Base-by-base conservation (phyloP, 176 grass and related monocot genomes). In the Musa beccarii region DNA sequence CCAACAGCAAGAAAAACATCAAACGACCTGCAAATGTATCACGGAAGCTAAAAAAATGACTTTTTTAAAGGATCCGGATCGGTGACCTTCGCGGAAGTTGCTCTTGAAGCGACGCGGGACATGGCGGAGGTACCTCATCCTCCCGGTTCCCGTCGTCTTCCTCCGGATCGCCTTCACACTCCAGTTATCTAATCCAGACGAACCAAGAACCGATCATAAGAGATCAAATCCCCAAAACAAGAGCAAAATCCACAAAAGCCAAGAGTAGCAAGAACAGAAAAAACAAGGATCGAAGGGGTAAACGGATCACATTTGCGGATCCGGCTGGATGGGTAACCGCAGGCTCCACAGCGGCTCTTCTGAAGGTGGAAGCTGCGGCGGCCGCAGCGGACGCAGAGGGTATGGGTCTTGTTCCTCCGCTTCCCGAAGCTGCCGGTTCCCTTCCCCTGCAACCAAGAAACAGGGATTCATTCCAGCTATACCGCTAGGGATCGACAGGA, bases 71-170 rank as follows among this genome's bases (percentile, higher is more conserved):
- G 29, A 34, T 34, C 29, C 29, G 3, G 29, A 34, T 34, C 5
- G 19, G 1, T 59, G 87, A 94, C 91, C 91, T 86, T 93, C 87
- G 81, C 90, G 80, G 84, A 93, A 93, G 87, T 89, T 89, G 87
- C 86, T 93, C 84, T 93, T 93, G 87, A 93, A 93, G 54, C 87
- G 84, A 67, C 80, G 74, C 34, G 90, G 90, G 17, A 93, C 54
- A 0, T 93, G 90, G 24, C 90, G 90, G 54, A 93, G 81, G 82
- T 93, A 93, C 85, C 90, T 93, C 90, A 93, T 93, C 78, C 90
- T 85, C 12, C 90, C 90, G 0, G 87, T 89, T 12, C 90, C 90
- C 0, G 90, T 93, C 51, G 87, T 93, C 87, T 93, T 93, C 77
- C 90, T 83, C 79, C 87, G 83, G 64, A 93, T 93, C 19, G 90